Base-by-base conservation (phyloP, 306 rosid genomes). In the Arachis stenosperma region DNA sequence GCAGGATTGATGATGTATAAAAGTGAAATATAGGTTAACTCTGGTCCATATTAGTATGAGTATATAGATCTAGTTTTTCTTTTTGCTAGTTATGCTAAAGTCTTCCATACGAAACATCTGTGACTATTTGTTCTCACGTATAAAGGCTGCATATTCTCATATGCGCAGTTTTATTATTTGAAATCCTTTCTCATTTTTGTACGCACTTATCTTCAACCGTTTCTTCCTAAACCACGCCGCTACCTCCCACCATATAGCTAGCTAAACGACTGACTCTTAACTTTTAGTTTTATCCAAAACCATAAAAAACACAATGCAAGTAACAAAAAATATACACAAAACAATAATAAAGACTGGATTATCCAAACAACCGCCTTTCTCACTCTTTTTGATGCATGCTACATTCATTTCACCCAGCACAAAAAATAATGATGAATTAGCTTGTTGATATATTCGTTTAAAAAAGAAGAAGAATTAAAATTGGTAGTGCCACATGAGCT, bases 151-250 rank as follows among this genome's bases (percentile, higher is more conserved):
- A 0, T 30, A 65, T 69, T 61, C 59, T 69, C 87, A 73, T 61
- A 82, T 60, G 59, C 53, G 29, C 8, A 29, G 10, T 84, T 80
- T 73, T 33, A 33, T 33, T 33, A 33, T 33, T 33, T 61, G 86
- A 48, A 83, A 75, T 67, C 80, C 84, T 69, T 78, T 68, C 77
- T 30, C 29, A 22, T 22, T 22, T 22, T 22, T 22, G 27, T 22
- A 22, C 27, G 69, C 73, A 67, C 87, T 89, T 87, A 85, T 87
- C 91, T 65, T 65, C 71, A 76, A 73, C 85, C 81, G 72, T 75
- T 75, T 76, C 69, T 27, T 72, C 75, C 66, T 47, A 68, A 33
- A 62, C 59, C 6, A 77, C 85, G 63, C 88, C 84, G 78, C 79
- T 66, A 33, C 37, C 37, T 33, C 65, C 60, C 53, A 74, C 73